These are phyloP conservation scores for Colletotrichum noveboracense DNA, from an alignment of 2,329 filamentous ascomycete genomes.

Conservation along the genomic window DNA sequence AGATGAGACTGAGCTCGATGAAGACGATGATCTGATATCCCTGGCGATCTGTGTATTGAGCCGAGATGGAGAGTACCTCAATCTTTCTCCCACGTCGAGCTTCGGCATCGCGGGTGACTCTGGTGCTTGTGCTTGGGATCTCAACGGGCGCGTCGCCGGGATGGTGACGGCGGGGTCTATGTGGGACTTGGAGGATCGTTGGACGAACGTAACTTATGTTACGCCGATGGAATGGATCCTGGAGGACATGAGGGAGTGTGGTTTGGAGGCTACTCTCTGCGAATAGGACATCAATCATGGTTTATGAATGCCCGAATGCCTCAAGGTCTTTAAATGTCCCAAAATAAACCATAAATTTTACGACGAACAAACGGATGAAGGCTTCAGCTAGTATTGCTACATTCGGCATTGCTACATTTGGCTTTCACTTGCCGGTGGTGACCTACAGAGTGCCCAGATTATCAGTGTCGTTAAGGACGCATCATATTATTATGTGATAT, in stretches of 20 bases:
- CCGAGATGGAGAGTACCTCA: no score
- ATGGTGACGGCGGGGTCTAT: background rate
- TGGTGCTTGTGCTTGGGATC: background rate
- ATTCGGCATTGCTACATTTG: fast-evolving
- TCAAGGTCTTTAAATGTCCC: no score
- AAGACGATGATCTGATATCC: no score
- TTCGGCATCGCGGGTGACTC: background rate
- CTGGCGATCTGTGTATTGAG: no score
- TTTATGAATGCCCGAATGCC: background rate
- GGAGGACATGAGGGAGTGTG: background rate
- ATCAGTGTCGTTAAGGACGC: background rate
- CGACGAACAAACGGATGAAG: background rate
- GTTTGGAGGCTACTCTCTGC: background rate
- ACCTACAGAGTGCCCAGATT: background rate
- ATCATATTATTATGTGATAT: background rate
- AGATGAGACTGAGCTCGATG: no score
- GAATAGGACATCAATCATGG: background rate
- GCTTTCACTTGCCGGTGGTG: background rate
- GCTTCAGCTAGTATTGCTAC: background rate
- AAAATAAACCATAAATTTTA: background rate
- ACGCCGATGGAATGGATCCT: background rate
- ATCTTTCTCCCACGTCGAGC: no score
- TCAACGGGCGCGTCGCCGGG: background rate
- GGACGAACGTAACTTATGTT: background rate
- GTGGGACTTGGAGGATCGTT: background rate